These are phyloP conservation scores for Limnomonas spitsbergensis DNA, from an alignment of 139 green algal genomes.

Conservation along the genomic window DNA sequence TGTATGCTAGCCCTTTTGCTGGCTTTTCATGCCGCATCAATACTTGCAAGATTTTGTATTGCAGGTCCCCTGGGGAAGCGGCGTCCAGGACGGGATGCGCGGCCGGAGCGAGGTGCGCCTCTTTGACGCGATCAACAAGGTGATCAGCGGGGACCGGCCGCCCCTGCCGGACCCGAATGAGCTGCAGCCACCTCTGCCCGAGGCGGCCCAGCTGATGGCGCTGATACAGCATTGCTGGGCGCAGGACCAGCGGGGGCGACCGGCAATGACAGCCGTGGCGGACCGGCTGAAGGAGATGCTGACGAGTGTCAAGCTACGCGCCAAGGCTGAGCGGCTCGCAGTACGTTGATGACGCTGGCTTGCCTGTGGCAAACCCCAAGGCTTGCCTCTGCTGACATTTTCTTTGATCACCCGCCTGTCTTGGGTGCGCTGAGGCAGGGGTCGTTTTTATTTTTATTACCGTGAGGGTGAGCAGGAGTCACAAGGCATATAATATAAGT, in stretches of 20 bases:
- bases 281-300: slow-evolving; percentile 1
- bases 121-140: not conserved
- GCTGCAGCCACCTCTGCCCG: slow-evolving; percentile 10
- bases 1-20: not conserved
- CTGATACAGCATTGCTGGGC: not conserved
- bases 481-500: not conserved
- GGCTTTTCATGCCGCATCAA: not conserved
- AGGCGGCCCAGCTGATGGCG: not conserved
- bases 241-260: not conserved
- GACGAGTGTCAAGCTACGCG: not conserved
- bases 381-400: too few species aligned
- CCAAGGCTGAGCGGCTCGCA: not conserved
- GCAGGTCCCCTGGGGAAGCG: not conserved
- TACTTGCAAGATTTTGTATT: not conserved
- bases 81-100: not conserved
- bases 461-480: not conserved
- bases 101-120: not conserved
- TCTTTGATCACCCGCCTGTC: too few species aligned
- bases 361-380: not conserved
- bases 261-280: slow-evolving; percentile 3
- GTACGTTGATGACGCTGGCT: not conserved
- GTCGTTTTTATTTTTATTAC: not conserved
- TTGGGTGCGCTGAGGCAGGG: not conserved
- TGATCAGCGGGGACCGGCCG: not conserved
- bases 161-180: not conserved